Conservation (phyloP, 768 basidiomycete species). For the Phaeotremella skinneri region DNA sequence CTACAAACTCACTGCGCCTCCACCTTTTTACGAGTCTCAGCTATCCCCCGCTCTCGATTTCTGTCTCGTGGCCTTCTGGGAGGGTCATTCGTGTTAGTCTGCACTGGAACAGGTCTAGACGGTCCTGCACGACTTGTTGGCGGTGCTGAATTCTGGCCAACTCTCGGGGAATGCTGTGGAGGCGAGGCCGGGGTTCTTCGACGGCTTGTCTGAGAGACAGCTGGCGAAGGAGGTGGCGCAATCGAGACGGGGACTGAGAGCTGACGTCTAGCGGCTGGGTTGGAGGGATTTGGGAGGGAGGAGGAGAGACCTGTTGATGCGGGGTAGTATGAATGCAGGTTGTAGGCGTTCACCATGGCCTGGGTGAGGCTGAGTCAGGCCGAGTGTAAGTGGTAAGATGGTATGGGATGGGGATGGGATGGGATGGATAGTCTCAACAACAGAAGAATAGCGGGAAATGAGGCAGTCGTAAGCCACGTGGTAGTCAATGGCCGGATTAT, state of each 20-base stretch:
- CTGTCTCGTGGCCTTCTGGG: too few relatives aligned
- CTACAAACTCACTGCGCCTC: slow-evolving; percentile 18
- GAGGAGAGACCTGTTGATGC: background rate
- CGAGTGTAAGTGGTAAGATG: too few relatives aligned
- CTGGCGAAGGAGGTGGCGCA: background rate
- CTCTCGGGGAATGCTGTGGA: too few relatives aligned
- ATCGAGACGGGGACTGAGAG: background rate
- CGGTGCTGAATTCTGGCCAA: too few relatives aligned
- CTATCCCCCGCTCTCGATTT: too few relatives aligned
- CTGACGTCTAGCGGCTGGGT: background rate
- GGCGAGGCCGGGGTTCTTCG: background rate
- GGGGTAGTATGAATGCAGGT: background rate
- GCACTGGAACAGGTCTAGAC: background rate
- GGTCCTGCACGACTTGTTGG: background rate
- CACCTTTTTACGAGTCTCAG: background rate
- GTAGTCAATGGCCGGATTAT: too few relatives aligned
- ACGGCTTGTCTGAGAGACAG: background rate
- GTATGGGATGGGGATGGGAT: too few relatives aligned
- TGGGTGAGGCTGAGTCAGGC: background rate
- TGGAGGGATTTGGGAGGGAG: background rate
- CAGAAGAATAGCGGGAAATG: too few relatives aligned
- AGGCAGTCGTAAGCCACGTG: too few relatives aligned
- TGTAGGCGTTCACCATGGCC: background rate
- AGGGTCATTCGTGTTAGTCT: too few relatives aligned
- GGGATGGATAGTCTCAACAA: too few relatives aligned